Conservation (phyloP, 768 basidiomycete species). For the Rhodotorula toruloides region DNA sequence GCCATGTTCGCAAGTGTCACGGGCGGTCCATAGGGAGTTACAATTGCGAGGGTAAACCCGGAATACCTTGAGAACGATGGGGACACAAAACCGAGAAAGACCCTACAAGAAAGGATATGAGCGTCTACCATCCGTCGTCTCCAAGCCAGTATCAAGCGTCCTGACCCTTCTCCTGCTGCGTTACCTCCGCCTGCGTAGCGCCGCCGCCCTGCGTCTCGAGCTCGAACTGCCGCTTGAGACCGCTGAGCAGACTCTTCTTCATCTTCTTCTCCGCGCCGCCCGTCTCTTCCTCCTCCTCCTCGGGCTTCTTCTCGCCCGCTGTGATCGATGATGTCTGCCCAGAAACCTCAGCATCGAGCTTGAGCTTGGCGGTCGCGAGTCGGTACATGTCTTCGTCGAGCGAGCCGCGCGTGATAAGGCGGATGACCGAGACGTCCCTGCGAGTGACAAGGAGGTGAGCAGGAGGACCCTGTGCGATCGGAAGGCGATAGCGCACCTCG, state of each 20-base stretch:
- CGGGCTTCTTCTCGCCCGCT: not conserved
- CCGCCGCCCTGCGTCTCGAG: conserved; percentile 11
- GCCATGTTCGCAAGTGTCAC: too few relatives aligned
- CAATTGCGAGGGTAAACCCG: too few relatives aligned
- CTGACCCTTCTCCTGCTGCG: too few relatives aligned
- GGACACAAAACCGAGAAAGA: too few relatives aligned
- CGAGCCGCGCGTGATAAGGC: conserved; percentile 74
- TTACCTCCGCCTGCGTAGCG: not conserved
- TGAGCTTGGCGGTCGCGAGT: conserved; percentile 27
- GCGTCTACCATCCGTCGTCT: too few relatives aligned
- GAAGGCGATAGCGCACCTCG: conserved; percentile 44
- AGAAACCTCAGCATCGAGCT: conserved; percentile 27
- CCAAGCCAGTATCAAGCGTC: too few relatives aligned
- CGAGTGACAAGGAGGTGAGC: too few relatives aligned
- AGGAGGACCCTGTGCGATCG: too few relatives aligned
- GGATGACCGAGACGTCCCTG: conserved; percentile 87
- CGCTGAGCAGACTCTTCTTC: conserved; percentile 21
- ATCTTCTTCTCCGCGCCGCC: conserved; percentile 15
- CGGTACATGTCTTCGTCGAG: conserved; percentile 69
- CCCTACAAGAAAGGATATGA: too few relatives aligned
- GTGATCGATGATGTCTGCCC: not conserved
- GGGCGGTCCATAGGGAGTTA: too few relatives aligned
- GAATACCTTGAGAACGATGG: too few relatives aligned
- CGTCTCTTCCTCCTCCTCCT: conserved; percentile 1
- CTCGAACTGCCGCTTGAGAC: conserved; percentile 21